These are phyloP conservation scores for Picea mariana DNA, from an alignment of 83 land plant genomes.

Conservation along the genomic window DNA sequence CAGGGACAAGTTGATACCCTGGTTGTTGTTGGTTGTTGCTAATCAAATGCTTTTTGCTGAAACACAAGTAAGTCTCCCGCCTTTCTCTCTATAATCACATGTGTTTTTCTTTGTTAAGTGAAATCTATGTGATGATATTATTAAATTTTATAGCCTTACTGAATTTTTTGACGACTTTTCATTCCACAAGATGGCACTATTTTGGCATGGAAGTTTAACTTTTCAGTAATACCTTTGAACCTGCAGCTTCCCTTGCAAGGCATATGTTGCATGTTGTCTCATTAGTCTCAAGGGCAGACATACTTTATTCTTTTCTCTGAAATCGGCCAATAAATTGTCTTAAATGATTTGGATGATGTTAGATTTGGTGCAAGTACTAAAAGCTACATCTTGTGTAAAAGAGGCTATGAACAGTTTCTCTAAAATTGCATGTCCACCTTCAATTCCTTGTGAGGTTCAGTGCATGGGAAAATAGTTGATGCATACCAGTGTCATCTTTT, in stretches of 20 bases:
- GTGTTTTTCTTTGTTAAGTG: background rate
- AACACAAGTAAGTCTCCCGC: background rate
- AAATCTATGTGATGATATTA: too few species aligned
- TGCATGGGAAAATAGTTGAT: background rate
- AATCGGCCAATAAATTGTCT: slow-evolving; percentile 12
- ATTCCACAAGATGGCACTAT: too few species aligned
- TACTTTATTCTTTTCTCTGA: background rate
- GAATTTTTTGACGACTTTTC: too few species aligned
- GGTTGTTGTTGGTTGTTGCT: slow-evolving; percentile 75
- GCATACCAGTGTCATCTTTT: too few species aligned
- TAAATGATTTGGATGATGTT: slow-evolving; percentile 23
- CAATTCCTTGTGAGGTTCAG: background rate
- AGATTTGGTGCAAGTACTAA: slow-evolving; percentile 36
- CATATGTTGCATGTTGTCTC: too few species aligned
- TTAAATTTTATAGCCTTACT: too few species aligned
- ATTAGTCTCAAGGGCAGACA: too few species aligned
- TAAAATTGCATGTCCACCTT: background rate
- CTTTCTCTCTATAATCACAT: background rate
- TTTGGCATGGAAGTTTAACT: too few species aligned
- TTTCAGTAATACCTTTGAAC: too few species aligned
- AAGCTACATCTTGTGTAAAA: slow-evolving; percentile 19
- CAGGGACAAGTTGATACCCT: slow-evolving; percentile 85
- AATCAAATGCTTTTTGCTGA: slow-evolving; percentile 86
- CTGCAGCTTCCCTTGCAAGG: too few species aligned
- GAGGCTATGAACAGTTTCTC: too few species aligned